These are phyloP conservation scores for Ascosphaera acerosa DNA, from an alignment of 2,329 filamentous ascomycete genomes.

Conservation along the genomic window DNA sequence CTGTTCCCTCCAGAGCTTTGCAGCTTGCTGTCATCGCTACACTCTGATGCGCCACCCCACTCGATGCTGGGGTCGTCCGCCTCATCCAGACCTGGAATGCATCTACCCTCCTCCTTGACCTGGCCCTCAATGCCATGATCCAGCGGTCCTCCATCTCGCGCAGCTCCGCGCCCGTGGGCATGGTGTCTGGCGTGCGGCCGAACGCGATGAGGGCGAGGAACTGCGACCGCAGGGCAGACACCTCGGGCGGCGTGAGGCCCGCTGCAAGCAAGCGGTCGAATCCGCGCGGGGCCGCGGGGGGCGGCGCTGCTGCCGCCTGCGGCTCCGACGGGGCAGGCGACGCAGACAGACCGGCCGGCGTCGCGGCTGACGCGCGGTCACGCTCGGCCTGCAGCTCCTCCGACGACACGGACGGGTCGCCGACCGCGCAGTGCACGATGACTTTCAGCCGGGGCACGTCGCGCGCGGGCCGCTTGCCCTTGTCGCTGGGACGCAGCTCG, in stretches of 20 bases:
- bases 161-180: constrained; percentile 55
- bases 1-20: too few species aligned
- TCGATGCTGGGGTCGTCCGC: constrained; percentile 2
- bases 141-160: constrained; percentile 66
- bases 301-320: constrained; percentile 5
- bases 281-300: constrained; percentile 35
- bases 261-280: constrained; percentile 67
- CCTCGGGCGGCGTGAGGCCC: constrained; percentile 61
- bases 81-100: constrained; percentile 4
- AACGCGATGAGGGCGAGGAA: constrained; percentile 66
- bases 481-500: constrained; percentile 2
- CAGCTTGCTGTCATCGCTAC: constrained; percentile 13
- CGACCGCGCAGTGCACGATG: constrained; percentile 87
- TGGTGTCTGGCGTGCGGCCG: constrained; percentile 64
- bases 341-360: neutral
- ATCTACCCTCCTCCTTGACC: constrained; percentile 1
- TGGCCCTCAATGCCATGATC: constrained; percentile 34
- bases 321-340: constrained; percentile 4
- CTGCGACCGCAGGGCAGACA: constrained; percentile 63
- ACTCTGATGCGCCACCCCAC: too few species aligned
- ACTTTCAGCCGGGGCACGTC: constrained; percentile 29
- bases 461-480: constrained; percentile 5
- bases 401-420: constrained; percentile 41
- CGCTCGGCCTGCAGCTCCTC: constrained; percentile 43
- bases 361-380: neutral